Evolutionary conservation across 1,284 basidiomycete genomes (phyloP).

Genomic region (Naganishia sp.): DNA sequence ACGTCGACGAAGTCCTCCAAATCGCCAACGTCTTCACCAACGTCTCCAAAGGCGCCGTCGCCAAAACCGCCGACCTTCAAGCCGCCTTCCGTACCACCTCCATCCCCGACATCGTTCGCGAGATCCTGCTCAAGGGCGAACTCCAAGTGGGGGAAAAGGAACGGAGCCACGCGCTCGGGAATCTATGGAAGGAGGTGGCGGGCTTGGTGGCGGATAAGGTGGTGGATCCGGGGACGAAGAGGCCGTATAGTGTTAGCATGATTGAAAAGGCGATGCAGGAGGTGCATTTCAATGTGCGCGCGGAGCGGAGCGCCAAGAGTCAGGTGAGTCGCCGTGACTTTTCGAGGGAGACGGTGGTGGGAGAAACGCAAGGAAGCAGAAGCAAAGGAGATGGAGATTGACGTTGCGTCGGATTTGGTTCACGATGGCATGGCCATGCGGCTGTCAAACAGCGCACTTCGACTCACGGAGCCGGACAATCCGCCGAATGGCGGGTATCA

Average conservation of each 20-base stretch:
- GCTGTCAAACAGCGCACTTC: too few species aligned
- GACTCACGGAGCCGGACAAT: too few species aligned
- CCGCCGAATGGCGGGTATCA: too few species aligned
- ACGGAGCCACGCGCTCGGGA: conserved; percentile 80
- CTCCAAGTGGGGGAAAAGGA: conserved; percentile 98
- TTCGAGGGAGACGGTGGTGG: too few species aligned
- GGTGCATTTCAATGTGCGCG: conserved; percentile 86
- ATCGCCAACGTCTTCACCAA: conserved; percentile 95
- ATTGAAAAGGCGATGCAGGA: conserved; percentile 98
- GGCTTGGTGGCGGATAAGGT: conserved; percentile 93
- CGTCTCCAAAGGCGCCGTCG: conserved; percentile 93
- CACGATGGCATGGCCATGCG: too few species aligned
- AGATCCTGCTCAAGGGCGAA: conserved; percentile 96
- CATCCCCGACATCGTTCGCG: conserved; percentile 73
- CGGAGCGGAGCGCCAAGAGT: conserved; percentile 86
- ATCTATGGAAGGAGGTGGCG: conserved; percentile 87
- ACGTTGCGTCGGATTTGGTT: too few species aligned
- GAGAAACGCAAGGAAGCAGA: too few species aligned
- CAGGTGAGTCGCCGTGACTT: conserved; percentile 60
- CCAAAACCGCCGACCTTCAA: conserved; percentile 82
- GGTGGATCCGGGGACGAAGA: conserved; percentile 85
- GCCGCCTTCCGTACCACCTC: conserved; percentile 86
- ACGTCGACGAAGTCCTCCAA: conserved; percentile 94
- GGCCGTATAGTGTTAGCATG: conserved; percentile 90
- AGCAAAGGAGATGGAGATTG: too few species aligned